These are phyloP conservation scores for Theobroma grandiflorum DNA, from an alignment of 441 rosid species.

Conservation along the genomic window DNA sequence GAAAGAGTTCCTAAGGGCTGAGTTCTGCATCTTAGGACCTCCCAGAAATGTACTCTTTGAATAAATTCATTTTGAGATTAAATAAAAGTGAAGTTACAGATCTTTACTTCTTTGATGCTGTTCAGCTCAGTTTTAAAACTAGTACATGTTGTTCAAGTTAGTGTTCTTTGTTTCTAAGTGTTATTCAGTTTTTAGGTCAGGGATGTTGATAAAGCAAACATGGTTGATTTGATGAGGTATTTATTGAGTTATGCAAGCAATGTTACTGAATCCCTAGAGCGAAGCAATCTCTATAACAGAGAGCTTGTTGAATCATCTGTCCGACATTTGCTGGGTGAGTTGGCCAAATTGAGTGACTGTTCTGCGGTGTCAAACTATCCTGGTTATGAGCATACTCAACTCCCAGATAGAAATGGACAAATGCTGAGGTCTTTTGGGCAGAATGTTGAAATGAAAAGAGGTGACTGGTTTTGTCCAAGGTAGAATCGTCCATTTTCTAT, in stretches of 20 bases:
- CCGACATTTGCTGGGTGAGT: constrained; percentile 63
- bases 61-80: background rate
- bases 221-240: constrained; percentile 82
- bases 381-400: constrained; percentile 45
- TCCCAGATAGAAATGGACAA: constrained; percentile 51
- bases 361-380: constrained; percentile 36
- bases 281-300: constrained; percentile 36
- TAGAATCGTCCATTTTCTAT: constrained; percentile 28
- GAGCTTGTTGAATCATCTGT: constrained; percentile 64
- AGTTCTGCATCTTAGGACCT: background rate
- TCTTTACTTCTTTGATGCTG: background rate
- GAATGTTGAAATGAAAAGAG: constrained; percentile 79
- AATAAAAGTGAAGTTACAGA: background rate
- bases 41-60: background rate
- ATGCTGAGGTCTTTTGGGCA: constrained; percentile 44
- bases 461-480: constrained; percentile 95
- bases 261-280: constrained; percentile 37
- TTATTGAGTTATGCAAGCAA: constrained; percentile 72
- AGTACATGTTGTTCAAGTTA: background rate
- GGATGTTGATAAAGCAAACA: constrained; percentile 51
- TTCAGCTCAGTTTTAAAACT: background rate
- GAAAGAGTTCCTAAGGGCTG: background rate
- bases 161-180: background rate
- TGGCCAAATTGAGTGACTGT: constrained; percentile 55
- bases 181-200: constrained; percentile 42